phyloP scores from a whole-genome alignment of 768 basidiomycete genomes.

The Flagelloscypha sp. region DNA sequence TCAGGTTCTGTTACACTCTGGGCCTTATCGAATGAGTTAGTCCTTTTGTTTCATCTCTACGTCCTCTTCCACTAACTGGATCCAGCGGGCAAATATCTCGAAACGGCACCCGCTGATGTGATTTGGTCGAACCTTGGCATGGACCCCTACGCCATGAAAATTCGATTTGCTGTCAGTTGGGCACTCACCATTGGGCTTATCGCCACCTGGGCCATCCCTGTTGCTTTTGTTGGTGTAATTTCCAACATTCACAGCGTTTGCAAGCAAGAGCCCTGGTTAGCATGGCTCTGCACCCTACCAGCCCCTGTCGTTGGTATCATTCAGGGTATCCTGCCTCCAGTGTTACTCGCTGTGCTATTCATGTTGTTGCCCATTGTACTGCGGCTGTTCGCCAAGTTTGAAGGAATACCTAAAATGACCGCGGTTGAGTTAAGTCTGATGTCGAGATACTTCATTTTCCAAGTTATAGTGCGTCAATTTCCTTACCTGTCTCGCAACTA shows the following conservation, averaged over 20 bases:
- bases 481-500: not conserved
- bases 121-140: slow-evolving; percentile 87
- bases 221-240: slow-evolving; percentile 77
- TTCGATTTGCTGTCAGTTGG: slow-evolving; percentile 61
- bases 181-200: slow-evolving; percentile 73
- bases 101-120: slow-evolving; percentile 82
- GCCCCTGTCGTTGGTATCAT: slow-evolving; percentile 68
- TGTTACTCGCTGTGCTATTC: slow-evolving; percentile 84
- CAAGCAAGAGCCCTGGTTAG: slow-evolving; percentile 55
- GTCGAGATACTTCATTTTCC: slow-evolving; percentile 88
- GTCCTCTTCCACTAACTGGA: slow-evolving; percentile 1
- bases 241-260: slow-evolving; percentile 76
- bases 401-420: slow-evolving; percentile 82
- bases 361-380: slow-evolving; percentile 78
- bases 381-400: slow-evolving; percentile 71
- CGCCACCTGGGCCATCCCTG: slow-evolving; percentile 83
- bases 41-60: slow-evolving; percentile 3
- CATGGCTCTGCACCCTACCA: slow-evolving; percentile 77
- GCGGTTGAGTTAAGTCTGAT: slow-evolving; percentile 86
- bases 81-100: slow-evolving; percentile 53
- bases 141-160: slow-evolving; percentile 80
- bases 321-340: slow-evolving; percentile 81
- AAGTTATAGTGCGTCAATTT: slow-evolving; percentile 64
- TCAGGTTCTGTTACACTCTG: slow-evolving; percentile 68
- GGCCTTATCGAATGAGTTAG: slow-evolving; percentile 72